Percentiles rank a stretch among this genome's conserved stretches.
phyloP scores from a whole-genome alignment of 768 basidiomycete species.

The Russula dissimulans region DNA sequence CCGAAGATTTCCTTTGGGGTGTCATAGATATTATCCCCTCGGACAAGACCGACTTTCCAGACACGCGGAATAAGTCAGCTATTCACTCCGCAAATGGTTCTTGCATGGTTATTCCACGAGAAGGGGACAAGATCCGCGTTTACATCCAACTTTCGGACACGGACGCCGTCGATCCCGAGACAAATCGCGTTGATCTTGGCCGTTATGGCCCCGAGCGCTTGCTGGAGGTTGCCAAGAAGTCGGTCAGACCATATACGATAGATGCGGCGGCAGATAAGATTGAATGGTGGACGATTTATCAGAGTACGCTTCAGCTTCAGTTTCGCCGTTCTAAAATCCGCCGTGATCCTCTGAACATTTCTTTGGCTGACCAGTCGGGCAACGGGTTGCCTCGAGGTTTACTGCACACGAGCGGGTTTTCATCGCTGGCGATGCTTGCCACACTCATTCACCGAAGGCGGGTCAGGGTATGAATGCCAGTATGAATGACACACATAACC shows the following conservation, averaged over 20 bases:
- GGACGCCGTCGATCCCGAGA: slow-evolving; percentile 29
- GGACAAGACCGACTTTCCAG: slow-evolving; percentile 42
- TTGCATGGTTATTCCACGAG: slow-evolving; percentile 44
- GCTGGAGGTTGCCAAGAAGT: slow-evolving; percentile 34
- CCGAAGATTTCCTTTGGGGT: slow-evolving; percentile 70
- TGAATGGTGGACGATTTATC: slow-evolving; percentile 44
- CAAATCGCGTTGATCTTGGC: slow-evolving; percentile 35
- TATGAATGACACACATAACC: slow-evolving; percentile 47
- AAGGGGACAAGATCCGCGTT: slow-evolving; percentile 37
- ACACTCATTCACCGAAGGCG: slow-evolving; percentile 33
- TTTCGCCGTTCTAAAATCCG: slow-evolving; percentile 23
- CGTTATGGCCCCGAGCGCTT: slow-evolving; percentile 33
- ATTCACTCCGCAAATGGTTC: slow-evolving; percentile 45
- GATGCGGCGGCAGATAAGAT: slow-evolving; percentile 26
- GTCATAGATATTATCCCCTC: slow-evolving; percentile 50
- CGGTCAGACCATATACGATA: slow-evolving; percentile 34
- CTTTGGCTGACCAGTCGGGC: slow-evolving; percentile 33
- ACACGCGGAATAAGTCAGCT: slow-evolving; percentile 38
- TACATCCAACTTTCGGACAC: slow-evolving; percentile 43
- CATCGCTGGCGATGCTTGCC: slow-evolving; percentile 49
- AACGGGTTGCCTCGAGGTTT: slow-evolving; percentile 46
- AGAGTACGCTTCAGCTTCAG: slow-evolving; percentile 27
- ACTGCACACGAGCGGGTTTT: slow-evolving; percentile 40
- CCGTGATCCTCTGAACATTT: not conserved
- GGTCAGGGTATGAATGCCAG: slow-evolving; percentile 47